A percentile compares a stretch with the other conserved stretches of the same genome.
phyloP scores from a whole-genome alignment of 306 rosid genomes.

The Inga oerstediana region DNA sequence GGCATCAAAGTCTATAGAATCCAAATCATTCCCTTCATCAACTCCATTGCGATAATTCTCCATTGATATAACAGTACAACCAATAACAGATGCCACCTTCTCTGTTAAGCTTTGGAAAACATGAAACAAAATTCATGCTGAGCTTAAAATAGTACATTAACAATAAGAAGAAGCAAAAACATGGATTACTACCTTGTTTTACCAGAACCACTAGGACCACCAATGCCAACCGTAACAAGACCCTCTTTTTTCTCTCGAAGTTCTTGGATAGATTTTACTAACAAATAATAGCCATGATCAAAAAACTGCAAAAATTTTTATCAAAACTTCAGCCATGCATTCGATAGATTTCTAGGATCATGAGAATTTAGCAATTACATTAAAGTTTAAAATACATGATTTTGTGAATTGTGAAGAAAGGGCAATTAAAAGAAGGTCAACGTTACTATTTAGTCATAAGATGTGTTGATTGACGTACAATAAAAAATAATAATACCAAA shows the following conservation, averaged over 20 bases:
- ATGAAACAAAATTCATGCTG: constrained; percentile 21
- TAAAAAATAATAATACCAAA: background rate
- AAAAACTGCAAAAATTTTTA: constrained; percentile 79
- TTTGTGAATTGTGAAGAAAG: background rate
- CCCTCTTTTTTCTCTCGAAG: constrained; percentile 90
- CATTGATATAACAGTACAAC: constrained; percentile 92
- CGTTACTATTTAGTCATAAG: background rate
- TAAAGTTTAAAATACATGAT: constrained; percentile 22
- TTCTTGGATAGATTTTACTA: constrained; percentile 97
- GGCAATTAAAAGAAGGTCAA: constrained; percentile 8
- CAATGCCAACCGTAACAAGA: constrained; percentile 91
- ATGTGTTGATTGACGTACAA: background rate
- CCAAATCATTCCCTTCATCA: constrained; percentile 85
- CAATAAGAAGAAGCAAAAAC: background rate
- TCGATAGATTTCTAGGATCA: constrained; percentile 26
- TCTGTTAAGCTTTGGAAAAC: constrained; percentile 92
- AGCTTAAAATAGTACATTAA: background rate
- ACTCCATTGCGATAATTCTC: constrained; percentile 88
- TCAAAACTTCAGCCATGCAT: constrained; percentile 29
- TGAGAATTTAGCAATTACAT: constrained; percentile 9
- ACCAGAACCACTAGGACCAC: constrained; percentile 99
- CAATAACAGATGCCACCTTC: constrained; percentile 97
- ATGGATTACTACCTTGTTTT: constrained; percentile 72
- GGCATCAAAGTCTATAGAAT: constrained; percentile 73
- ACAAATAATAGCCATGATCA: constrained; percentile 92